phyloP scores from a whole-genome alignment of 805 yeast genomes.

The Lachancea lanzarotensis region DNA sequence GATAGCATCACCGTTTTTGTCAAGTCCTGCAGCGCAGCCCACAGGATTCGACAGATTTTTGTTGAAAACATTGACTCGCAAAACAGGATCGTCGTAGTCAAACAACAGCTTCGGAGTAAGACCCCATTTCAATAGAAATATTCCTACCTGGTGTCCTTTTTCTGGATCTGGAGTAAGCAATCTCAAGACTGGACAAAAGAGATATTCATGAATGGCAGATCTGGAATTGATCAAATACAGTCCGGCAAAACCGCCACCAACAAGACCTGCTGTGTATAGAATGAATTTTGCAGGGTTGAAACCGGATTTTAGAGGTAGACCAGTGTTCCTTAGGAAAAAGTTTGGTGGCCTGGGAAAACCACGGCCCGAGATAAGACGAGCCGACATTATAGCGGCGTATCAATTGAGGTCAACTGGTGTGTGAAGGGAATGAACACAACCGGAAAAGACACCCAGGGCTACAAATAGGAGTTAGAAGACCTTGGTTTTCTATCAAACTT shows the following conservation, averaged over 20 bases:
- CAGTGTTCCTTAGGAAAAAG: conserved; percentile 5
- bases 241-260: conserved; percentile 37
- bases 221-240: conserved; percentile 67
- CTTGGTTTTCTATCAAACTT: no score
- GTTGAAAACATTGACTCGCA: conserved; percentile 62
- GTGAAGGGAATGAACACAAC: no score
- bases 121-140: conserved; percentile 62
- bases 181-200: conserved; percentile 72
- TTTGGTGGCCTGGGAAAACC: background rate
- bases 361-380: background rate
- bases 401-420: background rate
- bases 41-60: conserved; percentile 63
- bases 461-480: no score
- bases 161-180: conserved; percentile 68
- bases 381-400: background rate
- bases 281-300: conserved; percentile 16
- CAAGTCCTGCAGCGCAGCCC: conserved; percentile 94
- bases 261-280: conserved; percentile 20
- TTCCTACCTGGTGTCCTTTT: conserved; percentile 72
- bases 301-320: conserved; percentile 14
- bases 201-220: conserved; percentile 74
- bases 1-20: conserved; percentile 87
- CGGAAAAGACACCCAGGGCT: no score
- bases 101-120: conserved; percentile 54
- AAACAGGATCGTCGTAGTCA: conserved; percentile 45